A percentile compares a stretch with the other conserved stretches of the same genome.
Conservation (phyloP, 179 eudicot genomes). For the Amaranthus tricolor region DNA sequence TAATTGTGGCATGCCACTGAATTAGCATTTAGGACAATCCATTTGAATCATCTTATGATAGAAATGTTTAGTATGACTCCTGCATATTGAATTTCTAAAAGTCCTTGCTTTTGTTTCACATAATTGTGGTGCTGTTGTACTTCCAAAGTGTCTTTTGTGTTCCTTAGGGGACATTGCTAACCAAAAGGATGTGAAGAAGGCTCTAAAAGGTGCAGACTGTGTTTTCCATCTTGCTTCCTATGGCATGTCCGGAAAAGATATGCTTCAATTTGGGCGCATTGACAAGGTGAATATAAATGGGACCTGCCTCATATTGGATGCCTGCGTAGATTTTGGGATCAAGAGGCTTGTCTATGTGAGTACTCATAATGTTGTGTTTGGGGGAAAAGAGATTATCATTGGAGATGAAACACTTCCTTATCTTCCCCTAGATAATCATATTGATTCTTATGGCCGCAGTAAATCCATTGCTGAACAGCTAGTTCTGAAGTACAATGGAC, state of each 20-base stretch:
- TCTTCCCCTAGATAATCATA: conserved; percentile 58
- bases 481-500: conserved; percentile 65
- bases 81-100: no score
- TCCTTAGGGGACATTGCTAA: conserved; percentile 55
- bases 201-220: conserved; percentile 67
- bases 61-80: no score
- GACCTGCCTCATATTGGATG: conserved; percentile 61
- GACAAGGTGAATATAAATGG: conserved; percentile 71
- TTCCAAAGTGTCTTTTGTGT: background rate
- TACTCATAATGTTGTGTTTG: conserved; percentile 73
- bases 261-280: conserved; percentile 67
- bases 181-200: conserved; percentile 60
- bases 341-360: conserved; percentile 76
- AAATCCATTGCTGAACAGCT: conserved; percentile 82
- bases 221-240: conserved; percentile 83
- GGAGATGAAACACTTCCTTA: conserved; percentile 74
- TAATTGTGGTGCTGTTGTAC: no score
- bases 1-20: no score
- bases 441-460: conserved; percentile 77
- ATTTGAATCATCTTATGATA: no score
- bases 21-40: no score
- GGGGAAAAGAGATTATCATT: conserved; percentile 67
- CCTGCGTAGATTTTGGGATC: conserved; percentile 56
- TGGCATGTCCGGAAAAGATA: conserved; percentile 93
- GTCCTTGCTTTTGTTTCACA: no score